Evolutionary conservation across 495 filamentous ascomycete species (phyloP), one percentile per base, ranked within the genome.

Genomic region (Penicillium parvum): DNA sequence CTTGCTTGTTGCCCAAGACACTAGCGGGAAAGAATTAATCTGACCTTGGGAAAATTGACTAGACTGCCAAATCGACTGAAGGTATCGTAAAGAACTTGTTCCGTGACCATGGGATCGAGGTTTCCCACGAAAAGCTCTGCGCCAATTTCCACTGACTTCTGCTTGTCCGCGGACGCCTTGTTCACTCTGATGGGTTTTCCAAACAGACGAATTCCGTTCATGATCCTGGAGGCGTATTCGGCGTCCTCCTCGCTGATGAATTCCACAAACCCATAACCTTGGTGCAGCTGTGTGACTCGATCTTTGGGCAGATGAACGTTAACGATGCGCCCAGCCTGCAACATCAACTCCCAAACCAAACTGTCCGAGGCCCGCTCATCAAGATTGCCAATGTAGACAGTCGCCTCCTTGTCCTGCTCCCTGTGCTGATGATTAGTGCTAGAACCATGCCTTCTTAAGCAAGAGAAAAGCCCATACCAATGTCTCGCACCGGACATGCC

Each of bases 321-420:
- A 57, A 94, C 86, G 55, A 99, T 89, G 45, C 89, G 89, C 29
- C 94, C 92, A 49, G 85, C 88, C 72, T 99, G 92, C 27, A 95
- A 78, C 90, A 97, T 96, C 53, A 99, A 77, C 74, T 97, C 92
- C 83, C 88, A 95, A 54, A 99, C 82, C 36, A 96, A 72, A 52
- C 83, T 84, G 65, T 96, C 88, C 39, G 86, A 83, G 40, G 88
- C 87, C 58, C 94, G 85, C 69, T 99, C 92, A 66, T 99, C 92
- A 55, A 99, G 85, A 64, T 97, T 97, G 62, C 92, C 92, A 49
- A 97, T 83, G 66, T 99, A 99, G 62, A 96, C 86, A 12, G 92
- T 99, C 35, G 90, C 91, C 68, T 97, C 92, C 63, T 97, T 97
- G 64, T 97, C 90, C 71, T 99, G 92, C 63, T 97, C 91, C 91